These are phyloP conservation scores for Vachellia pachyceras DNA, from an alignment of 306 rosid species.

Conservation along the genomic window DNA sequence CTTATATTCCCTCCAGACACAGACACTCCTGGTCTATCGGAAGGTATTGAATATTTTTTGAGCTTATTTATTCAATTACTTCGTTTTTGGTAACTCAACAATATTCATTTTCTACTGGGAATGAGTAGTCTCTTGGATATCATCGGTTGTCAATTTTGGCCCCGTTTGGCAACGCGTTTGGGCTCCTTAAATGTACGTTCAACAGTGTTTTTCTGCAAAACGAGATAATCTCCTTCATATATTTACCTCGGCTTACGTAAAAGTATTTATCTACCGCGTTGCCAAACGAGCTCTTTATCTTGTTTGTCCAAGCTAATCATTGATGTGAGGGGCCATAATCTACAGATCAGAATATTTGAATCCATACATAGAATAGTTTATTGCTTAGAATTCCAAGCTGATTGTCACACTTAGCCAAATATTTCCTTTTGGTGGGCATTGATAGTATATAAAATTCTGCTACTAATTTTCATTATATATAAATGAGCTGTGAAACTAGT, in stretches of 20 bases:
- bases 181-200: too few relatives aligned
- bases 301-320: constrained; percentile 16
- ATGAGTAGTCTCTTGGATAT: constrained; percentile 7
- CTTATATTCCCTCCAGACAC: constrained; percentile 92
- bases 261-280: too few relatives aligned
- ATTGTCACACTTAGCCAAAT: background rate
- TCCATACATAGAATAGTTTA: background rate
- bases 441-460: background rate
- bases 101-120: constrained; percentile 10
- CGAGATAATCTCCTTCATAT: too few relatives aligned
- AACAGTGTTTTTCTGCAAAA: too few relatives aligned
- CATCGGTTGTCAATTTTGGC: constrained; percentile 13
- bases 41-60: constrained; percentile 58
- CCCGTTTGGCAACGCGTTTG: too few relatives aligned
- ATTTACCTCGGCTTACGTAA: too few relatives aligned
- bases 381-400: constrained; percentile 9
- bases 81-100: background rate
- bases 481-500: constrained; percentile 20
- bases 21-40: constrained; percentile 78
- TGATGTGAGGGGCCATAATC: background rate
- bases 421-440: constrained; percentile 6
- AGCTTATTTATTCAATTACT: constrained; percentile 15
- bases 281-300: too few relatives aligned
- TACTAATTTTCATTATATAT: constrained; percentile 8
- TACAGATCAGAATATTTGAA: constrained; percentile 16